phyloP scores from a whole-genome alignment of 306 rosid genomes.

The Trichosanthes truncata region DNA sequence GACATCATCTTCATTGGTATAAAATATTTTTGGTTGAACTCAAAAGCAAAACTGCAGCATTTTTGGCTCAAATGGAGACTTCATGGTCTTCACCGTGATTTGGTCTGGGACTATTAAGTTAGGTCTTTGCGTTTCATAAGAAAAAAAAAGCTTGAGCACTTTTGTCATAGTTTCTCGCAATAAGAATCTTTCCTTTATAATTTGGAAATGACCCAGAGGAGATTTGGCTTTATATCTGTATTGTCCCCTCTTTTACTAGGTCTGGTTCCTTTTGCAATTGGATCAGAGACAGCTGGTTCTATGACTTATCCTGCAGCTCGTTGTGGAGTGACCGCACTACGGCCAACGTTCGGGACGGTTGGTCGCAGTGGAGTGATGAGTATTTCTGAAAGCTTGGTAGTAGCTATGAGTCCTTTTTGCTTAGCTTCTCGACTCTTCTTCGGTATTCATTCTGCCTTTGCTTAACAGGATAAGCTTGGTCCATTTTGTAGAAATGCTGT shows the following conservation, averaged over 20 bases:
- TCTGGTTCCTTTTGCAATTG: constrained; percentile 74
- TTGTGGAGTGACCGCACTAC: constrained; percentile 67
- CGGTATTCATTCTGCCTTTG: constrained; percentile 17
- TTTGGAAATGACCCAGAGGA: neutral
- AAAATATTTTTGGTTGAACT: neutral
- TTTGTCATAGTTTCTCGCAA: neutral
- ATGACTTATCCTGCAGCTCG: constrained; percentile 61
- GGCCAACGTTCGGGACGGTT: constrained; percentile 62
- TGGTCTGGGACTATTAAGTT: neutral
- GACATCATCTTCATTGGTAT: neutral
- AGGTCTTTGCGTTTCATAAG: neutral
- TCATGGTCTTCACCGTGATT: neutral
- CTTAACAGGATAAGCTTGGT: constrained; percentile 63
- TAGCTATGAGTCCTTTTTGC: neutral
- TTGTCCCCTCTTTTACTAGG: constrained; percentile 23
- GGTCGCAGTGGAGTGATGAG: constrained; percentile 84
- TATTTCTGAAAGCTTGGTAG: constrained; percentile 78
- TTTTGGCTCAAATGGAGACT: neutral
- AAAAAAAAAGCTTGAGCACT: neutral
- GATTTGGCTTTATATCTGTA: neutral
- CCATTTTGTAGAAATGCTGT: constrained; percentile 64
- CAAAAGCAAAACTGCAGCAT: neutral
- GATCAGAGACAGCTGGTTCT: constrained; percentile 73
- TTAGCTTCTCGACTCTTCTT: neutral
- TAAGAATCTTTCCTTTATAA: neutral